Percentiles rank a stretch among this genome's conserved stretches.
Evolutionary conservation across 306 rosid species (phyloP).

Genomic region (Astragalus membranaceus): DNA sequence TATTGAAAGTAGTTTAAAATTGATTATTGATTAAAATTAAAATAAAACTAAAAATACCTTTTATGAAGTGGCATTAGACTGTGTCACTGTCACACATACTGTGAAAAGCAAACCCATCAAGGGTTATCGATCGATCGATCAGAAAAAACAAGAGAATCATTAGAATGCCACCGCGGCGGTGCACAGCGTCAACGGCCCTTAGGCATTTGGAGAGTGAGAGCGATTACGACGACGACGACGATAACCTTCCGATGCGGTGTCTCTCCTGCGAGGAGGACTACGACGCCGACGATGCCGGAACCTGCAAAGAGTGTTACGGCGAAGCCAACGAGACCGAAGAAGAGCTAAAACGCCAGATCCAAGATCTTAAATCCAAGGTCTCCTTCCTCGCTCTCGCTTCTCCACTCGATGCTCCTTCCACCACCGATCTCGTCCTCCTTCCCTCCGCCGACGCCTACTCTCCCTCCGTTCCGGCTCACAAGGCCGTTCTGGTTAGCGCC

Average conservation of each 20-base stretch:
- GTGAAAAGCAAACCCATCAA: not conserved
- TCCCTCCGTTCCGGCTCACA: constrained; percentile 59
- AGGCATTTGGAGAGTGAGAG: not conserved
- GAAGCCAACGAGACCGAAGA: constrained; percentile 78
- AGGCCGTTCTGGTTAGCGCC: constrained; percentile 60
- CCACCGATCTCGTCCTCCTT: constrained; percentile 53
- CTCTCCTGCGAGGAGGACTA: constrained; percentile 5
- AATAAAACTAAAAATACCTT: no score
- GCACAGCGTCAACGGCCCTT: not conserved
- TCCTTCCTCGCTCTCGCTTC: constrained; percentile 45
- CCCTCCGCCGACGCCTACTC: constrained; percentile 30
- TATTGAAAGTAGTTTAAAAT: no score
- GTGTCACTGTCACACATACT: no score
- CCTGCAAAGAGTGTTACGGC: constrained; percentile 76
- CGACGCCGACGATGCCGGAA: constrained; percentile 40
- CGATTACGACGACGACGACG: constrained; percentile 10
- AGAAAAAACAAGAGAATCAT: no score
- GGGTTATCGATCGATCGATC: not conserved
- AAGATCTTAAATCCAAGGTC: constrained; percentile 56
- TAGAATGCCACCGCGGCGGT: not conserved
- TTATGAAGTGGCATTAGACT: no score
- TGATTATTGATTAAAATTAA: no score
- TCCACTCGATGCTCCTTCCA: constrained; percentile 16
- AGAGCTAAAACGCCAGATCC: constrained; percentile 73
- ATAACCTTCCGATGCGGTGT: not conserved